These are phyloP conservation scores for Verticillium zaregamsianum DNA, from an alignment of 2,329 filamentous ascomycete species.

Conservation along the genomic window DNA sequence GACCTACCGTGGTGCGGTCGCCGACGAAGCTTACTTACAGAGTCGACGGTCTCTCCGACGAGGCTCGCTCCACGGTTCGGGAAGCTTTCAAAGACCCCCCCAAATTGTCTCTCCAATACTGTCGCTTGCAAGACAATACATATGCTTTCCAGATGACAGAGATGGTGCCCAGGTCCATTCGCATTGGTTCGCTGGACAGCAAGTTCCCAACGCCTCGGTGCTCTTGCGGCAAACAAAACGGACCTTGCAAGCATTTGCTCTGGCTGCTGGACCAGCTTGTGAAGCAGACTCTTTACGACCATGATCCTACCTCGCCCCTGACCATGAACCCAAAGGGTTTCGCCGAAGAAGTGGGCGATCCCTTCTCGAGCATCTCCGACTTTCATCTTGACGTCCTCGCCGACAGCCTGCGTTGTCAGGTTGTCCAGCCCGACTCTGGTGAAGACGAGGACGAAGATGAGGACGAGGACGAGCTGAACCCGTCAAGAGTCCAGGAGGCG, in stretches of 20 bases:
- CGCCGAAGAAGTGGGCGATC: slow-evolving; percentile 41
- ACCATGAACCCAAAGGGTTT: slow-evolving; percentile 39
- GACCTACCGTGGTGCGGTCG: slow-evolving; percentile 26
- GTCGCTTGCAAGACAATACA: slow-evolving; percentile 40
- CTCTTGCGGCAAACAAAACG: slow-evolving; percentile 33
- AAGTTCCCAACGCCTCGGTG: slow-evolving; percentile 38
- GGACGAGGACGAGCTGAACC: slow-evolving; percentile 17
- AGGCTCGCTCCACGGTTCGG: slow-evolving; percentile 33
- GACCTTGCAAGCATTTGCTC: slow-evolving; percentile 46
- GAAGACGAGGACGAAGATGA: slow-evolving; percentile 15
- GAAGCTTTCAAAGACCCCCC: slow-evolving; percentile 44
- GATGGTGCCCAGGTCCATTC: slow-evolving; percentile 45
- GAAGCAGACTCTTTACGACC: slow-evolving; percentile 39
- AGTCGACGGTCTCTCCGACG: slow-evolving; percentile 31
- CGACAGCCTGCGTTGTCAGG: slow-evolving; percentile 45
- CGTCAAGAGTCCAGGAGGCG: slow-evolving; percentile 41
- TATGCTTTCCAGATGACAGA: slow-evolving; percentile 56
- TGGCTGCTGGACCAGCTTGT: slow-evolving; percentile 52
- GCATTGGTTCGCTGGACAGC: slow-evolving; percentile 38
- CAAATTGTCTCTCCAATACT: slow-evolving; percentile 45
- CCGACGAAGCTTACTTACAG: slow-evolving; percentile 36
- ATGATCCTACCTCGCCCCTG: slow-evolving; percentile 30
- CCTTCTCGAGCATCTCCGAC: slow-evolving; percentile 43
- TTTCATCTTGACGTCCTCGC: slow-evolving; percentile 49
- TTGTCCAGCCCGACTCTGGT: slow-evolving; percentile 20